Evolutionary conservation across 108 stramenopile species (phyloP).

Genomic region (Cyclotella choctawhatcheeana): DNA sequence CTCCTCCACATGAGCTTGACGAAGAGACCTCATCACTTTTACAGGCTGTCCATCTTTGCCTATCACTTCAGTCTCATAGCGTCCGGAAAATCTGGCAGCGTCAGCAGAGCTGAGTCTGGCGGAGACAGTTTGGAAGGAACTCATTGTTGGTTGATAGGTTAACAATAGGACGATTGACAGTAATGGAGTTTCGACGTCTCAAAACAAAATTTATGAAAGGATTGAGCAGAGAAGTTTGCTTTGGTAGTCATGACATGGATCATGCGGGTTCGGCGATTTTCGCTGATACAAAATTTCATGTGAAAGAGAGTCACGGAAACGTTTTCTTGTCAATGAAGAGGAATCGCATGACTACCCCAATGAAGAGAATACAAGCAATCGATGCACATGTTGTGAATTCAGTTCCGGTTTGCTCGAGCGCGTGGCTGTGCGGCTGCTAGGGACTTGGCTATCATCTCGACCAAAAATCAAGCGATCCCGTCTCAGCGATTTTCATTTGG

Average conservation of each 20-base stretch:
- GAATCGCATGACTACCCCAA: background rate
- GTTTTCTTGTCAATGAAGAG: background rate
- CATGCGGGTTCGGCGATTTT: background rate
- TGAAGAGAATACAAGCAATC: background rate
- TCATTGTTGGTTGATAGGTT: background rate
- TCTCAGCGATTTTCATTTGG: background rate
- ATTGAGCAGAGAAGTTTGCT: too few relatives aligned
- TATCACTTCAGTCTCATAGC: conserved; percentile 23
- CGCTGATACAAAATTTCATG: background rate
- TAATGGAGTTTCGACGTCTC: too few relatives aligned
- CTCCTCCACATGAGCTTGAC: background rate
- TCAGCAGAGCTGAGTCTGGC: conserved; percentile 18
- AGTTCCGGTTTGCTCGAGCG: too few relatives aligned
- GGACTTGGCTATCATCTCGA: background rate
- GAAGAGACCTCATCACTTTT: conserved; percentile 5
- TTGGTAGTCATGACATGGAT: background rate
- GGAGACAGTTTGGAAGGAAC: conserved; percentile 9
- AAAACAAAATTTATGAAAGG: background rate
- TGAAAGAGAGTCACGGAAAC: background rate
- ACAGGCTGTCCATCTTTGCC: conserved; percentile 17
- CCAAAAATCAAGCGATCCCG: background rate
- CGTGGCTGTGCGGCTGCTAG: too few relatives aligned
- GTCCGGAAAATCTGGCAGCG: conserved; percentile 22
- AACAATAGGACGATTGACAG: too few relatives aligned
- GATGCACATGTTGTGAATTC: too few relatives aligned